Conservation (phyloP, 2,329 filamentous ascomycete species). For the Verticillium zaregamsianum region DNA sequence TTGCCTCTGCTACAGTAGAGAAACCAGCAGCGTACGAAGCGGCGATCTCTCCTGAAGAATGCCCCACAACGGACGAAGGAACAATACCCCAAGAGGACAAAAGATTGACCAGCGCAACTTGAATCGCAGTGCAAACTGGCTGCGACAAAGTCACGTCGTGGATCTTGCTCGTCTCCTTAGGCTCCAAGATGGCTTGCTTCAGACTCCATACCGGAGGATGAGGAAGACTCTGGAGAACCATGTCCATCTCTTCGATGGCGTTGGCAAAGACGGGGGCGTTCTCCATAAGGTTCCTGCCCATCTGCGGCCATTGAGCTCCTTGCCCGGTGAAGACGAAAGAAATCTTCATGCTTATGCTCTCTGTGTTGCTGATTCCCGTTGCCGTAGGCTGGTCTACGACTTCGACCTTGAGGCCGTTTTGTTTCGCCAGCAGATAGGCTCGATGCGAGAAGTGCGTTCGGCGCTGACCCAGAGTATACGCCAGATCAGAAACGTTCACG, state of each 20-base stretch:
- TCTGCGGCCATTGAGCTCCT: slow-evolving; percentile 17
- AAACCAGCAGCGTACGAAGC: slow-evolving; percentile 12
- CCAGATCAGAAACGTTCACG: too few species aligned
- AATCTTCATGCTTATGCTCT: too few species aligned
- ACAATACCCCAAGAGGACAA: slow-evolving; percentile 13
- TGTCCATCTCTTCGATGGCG: slow-evolving; percentile 9
- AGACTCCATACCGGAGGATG: background rate
- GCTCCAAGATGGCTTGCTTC: slow-evolving; percentile 9
- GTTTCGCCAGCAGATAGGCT: too few species aligned
- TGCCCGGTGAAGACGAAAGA: slow-evolving; percentile 18
- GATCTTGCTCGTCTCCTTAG: slow-evolving; percentile 7
- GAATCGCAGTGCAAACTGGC: slow-evolving; percentile 30
- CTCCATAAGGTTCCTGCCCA: slow-evolving; percentile 14
- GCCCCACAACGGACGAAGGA: slow-evolving; percentile 7
- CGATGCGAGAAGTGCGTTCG: too few species aligned
- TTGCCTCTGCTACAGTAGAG: slow-evolving; percentile 11
- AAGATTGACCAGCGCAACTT: slow-evolving; percentile 25
- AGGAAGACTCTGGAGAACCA: background rate
- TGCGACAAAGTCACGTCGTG: slow-evolving; percentile 16
- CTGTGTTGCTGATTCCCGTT: too few species aligned
- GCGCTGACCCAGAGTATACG: too few species aligned
- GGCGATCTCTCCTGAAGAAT: slow-evolving; percentile 14
- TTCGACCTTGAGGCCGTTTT: background rate
- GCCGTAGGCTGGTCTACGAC: background rate
- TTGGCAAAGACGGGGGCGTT: background rate